Evolutionary conservation across 2,329 filamentous ascomycete genomes (phyloP), one percentile per base, ranked within the genome.

Genomic region (Epichloe gansuensis): DNA sequence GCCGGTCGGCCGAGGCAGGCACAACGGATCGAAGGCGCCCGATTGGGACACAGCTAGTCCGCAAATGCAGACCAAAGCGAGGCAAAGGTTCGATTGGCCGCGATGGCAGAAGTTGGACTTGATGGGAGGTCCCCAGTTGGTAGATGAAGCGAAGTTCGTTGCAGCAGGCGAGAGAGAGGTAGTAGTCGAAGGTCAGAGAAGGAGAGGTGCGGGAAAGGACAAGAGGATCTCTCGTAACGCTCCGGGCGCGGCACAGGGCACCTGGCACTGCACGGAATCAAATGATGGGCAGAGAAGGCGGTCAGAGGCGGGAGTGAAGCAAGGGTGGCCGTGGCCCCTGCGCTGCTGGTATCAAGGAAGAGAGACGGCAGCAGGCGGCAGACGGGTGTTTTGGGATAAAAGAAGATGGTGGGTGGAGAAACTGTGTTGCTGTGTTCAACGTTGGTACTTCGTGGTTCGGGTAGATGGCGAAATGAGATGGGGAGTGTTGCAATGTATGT

Each of bases 1-100:
- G 44, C 46, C 42, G 48, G 31, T 51, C 41, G 37, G 39, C 41
- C 43, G 43, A 47, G 51, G 28, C 34, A 39, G 51, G 35, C 34
- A 39, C 38, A 42, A 39, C 23, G 21, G 37, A 23, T 39, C 31
- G 15, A 9, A 42, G 34, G 47, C 17, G 17, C 13, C 42, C 2
- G 35, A 21, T 31, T 35, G 28, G 21, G 28, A 35, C 1, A 25
- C 21, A 6, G 35, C 11, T 15, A 11, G 41, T 15, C 41, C 35
- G 46, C 35, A 21, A n/a, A 39, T 12, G 28, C 12, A 31, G 11
- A 23, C n/a, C 11, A 13, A 48, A 41, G 21, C 46, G 25, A 17
- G 25, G 23, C 23, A 17, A 38, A 17, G 6, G 23, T 12, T 41
- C 25, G n/a, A n/a, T 6, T 49, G 23, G 15, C 47, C 12, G 39